Conservation (phyloP, 78 protist genomes). For the Cavenderia fasciculata region DNA sequence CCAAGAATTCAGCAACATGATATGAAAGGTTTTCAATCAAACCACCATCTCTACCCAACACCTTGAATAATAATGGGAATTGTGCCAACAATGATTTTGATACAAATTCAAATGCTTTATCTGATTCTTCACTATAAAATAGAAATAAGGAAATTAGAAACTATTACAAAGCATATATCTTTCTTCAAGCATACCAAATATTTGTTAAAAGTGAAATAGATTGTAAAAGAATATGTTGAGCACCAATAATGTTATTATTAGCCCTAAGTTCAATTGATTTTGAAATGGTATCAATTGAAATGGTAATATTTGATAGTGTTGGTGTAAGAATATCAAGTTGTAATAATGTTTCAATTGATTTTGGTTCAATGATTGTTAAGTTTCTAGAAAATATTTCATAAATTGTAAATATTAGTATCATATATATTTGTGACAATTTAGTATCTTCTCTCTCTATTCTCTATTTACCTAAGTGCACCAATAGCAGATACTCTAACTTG, state of each 20-base stretch:
- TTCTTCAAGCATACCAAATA: constrained; percentile 2
- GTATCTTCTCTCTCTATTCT: too few species aligned
- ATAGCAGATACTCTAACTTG: constrained; percentile 59
- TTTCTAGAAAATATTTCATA: neutral
- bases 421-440: too few species aligned
- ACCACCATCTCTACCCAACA: neutral
- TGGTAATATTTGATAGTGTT: constrained; percentile 18
- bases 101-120: constrained; percentile 19
- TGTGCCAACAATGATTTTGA: neutral
- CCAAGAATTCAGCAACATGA: constrained; percentile 20
- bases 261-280: too few species aligned
- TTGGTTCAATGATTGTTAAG: neutral
- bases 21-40: constrained; percentile 19
- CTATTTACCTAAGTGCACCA: constrained; percentile 51
- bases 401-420: too few species aligned
- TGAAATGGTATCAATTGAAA: neutral
- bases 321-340: constrained; percentile 25
- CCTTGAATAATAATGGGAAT: constrained; percentile 5
- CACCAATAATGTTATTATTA: too few species aligned
- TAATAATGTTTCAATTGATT: neutral
- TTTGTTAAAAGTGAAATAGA: constrained; percentile 37
- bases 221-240: constrained; percentile 60
- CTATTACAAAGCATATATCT: too few species aligned
- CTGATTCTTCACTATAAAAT: constrained; percentile 42
- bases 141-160: neutral